phyloP scores from a whole-genome alignment of 1,284 basidiomycete genomes.

The Mycena sp. region DNA sequence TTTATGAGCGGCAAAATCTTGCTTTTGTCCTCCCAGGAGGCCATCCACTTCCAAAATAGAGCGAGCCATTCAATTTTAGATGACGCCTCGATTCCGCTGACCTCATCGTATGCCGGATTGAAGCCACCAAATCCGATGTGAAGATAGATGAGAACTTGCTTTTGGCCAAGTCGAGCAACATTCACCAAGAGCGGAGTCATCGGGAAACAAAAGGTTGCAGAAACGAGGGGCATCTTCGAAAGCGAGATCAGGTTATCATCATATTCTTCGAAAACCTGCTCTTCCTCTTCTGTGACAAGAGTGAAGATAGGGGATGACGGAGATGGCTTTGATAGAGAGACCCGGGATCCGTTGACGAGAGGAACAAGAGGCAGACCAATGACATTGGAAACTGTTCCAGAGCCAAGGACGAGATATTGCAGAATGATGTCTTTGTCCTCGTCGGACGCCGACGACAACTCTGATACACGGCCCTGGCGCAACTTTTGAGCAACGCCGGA shows the following conservation, averaged over 20 bases:
- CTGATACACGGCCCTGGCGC: neutral
- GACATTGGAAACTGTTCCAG: conserved; percentile 11
- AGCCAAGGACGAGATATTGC: conserved; percentile 14
- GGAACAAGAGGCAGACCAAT: conserved; percentile 22
- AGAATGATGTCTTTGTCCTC: conserved; percentile 18
- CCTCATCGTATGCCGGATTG: conserved; percentile 18
- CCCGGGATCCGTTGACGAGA: conserved; percentile 9
- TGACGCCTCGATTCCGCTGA: neutral
- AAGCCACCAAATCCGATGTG: conserved; percentile 12
- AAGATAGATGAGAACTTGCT: conserved; percentile 10
- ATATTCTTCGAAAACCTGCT: conserved; percentile 13
- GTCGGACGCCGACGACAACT: neutral
- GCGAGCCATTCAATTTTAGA: conserved; percentile 19
- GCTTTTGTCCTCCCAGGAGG: neutral
- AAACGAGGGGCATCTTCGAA: conserved; percentile 2
- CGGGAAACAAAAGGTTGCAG: conserved; percentile 1
- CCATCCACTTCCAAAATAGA: conserved; percentile 25
- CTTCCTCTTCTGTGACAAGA: conserved; percentile 14
- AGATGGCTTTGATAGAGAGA: conserved; percentile 2
- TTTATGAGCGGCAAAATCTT: neutral
- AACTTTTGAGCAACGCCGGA: neutral
- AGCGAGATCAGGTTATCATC: conserved; percentile 18
- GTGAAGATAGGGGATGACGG: neutral
- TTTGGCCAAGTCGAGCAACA: conserved; percentile 8
- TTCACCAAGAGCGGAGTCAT: neutral